A percentile compares a stretch with the other conserved stretches of the same genome.
Evolutionary conservation across 2,329 filamentous ascomycete genomes (phyloP).

Genomic region (Fusarium illudens): DNA sequence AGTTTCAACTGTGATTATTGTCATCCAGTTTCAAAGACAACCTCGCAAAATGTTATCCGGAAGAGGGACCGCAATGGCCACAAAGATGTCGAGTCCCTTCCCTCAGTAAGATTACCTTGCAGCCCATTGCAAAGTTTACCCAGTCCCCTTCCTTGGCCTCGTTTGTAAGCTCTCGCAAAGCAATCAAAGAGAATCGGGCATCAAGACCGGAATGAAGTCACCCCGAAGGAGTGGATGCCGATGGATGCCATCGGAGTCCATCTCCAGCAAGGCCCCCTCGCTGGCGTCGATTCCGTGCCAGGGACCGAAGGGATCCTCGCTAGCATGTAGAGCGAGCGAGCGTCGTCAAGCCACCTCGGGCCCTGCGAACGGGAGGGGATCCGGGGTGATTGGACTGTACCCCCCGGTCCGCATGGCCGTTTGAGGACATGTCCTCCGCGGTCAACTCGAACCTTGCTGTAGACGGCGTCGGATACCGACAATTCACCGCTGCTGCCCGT

Average conservation of each 20-base stretch:
- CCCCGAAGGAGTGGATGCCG: not conserved
- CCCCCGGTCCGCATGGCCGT: slow-evolving; percentile 5
- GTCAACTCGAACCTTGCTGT: slow-evolving; percentile 6
- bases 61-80: not conserved
- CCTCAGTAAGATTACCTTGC: not conserved
- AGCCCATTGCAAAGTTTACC: not conserved
- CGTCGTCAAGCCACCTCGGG: not conserved
- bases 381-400: not conserved
- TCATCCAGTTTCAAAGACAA: too few species aligned
- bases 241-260: too few species aligned
- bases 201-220: not conserved
- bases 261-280: not conserved
- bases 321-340: not conserved
- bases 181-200: not conserved
- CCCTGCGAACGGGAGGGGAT: slow-evolving; percentile 12
- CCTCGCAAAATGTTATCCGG: too few species aligned
- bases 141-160: not conserved
- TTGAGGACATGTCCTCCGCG: slow-evolving; percentile 19
- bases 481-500: slow-evolving; percentile 5
- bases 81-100: not conserved
- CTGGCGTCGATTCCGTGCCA: not conserved
- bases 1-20: not conserved
- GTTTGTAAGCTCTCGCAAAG: not conserved
- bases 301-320: slow-evolving; percentile 12
- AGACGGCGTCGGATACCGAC: not conserved